phyloP scores from a whole-genome alignment of 2,329 filamentous ascomycete genomes.

The Pleoardoris graminearum region DNA sequence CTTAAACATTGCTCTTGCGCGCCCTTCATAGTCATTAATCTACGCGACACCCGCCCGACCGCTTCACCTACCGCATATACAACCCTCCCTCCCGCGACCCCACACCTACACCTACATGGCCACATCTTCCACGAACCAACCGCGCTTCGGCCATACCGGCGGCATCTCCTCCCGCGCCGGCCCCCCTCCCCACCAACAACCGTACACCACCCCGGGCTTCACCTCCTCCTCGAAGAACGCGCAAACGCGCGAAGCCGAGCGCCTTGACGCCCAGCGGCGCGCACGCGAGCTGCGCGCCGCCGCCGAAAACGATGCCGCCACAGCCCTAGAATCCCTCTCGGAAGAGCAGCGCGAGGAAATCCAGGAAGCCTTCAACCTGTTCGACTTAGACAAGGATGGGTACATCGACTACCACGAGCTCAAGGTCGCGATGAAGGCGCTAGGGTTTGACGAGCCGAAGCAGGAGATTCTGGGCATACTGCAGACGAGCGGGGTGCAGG shows the following conservation, averaged over 20 bases:
- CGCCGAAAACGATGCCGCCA: constrained; percentile 51
- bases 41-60: no score
- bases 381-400: constrained; percentile 94
- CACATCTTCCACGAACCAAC: constrained; percentile 56
- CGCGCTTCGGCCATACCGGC: constrained; percentile 55
- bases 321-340: constrained; percentile 62
- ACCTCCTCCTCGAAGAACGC: constrained; percentile 48
- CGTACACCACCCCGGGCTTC: constrained; percentile 44
- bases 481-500: constrained; percentile 67
- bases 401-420: constrained; percentile 98
- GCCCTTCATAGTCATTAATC: no score
- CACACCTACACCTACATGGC: constrained; percentile 49
- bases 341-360: constrained; percentile 94
- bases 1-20: not conserved
- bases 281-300: constrained; percentile 47
- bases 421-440: constrained; percentile 91
- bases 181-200: constrained; percentile 21
- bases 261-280: constrained; percentile 46
- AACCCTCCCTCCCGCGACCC: not conserved
- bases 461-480: constrained; percentile 80
- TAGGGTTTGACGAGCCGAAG: constrained; percentile 91
- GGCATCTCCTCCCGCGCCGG: constrained; percentile 20
- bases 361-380: constrained; percentile 93
- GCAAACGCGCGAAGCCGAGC: constrained; percentile 21
- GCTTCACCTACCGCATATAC: not conserved